Conservation (phyloP, 2,329 filamentous ascomycete species). For the Aaosphaeria arxii region DNA sequence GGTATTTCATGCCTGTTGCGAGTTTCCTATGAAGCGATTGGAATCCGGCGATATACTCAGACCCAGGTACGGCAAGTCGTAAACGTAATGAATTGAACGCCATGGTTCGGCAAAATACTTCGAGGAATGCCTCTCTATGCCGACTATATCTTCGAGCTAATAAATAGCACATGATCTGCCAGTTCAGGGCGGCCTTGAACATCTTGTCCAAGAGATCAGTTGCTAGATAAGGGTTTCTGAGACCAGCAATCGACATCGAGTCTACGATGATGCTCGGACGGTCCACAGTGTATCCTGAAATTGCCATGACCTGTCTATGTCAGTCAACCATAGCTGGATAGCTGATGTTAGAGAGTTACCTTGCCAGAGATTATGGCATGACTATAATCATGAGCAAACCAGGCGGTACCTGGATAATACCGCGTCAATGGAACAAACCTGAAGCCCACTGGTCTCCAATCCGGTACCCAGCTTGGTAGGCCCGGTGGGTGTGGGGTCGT, state of each 20-base stretch:
- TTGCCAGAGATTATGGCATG: not conserved
- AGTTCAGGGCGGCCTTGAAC: constrained; percentile 1
- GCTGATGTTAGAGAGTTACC: not conserved
- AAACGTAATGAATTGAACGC: constrained; percentile 1
- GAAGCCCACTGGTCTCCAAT: constrained; percentile 5
- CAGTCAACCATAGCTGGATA: not conserved
- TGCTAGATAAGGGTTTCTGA: not conserved
- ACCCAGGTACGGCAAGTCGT: not conserved
- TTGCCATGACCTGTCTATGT: not conserved
- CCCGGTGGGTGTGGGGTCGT: not conserved
- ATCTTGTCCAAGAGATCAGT: too few species aligned
- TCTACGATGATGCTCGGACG: constrained; percentile 1
- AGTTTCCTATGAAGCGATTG: not conserved
- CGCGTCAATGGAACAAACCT: constrained; percentile 5
- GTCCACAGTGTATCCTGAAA: constrained; percentile 2
- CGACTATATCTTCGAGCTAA: not conserved
- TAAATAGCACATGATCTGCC: constrained; percentile 3
- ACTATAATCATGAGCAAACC: not conserved
- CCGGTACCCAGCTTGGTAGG: constrained; percentile 9
- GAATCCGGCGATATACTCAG: constrained; percentile 1
- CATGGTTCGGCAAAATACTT: constrained; percentile 4
- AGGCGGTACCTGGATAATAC: constrained; percentile 1
- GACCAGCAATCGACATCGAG: not conserved
- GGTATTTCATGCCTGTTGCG: not conserved
- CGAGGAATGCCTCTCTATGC: not conserved